A percentile compares a stretch with the other conserved stretches of the same genome.
Conservation (phyloP, 2,329 filamentous ascomycete species). For the Ophiostoma ips region DNA sequence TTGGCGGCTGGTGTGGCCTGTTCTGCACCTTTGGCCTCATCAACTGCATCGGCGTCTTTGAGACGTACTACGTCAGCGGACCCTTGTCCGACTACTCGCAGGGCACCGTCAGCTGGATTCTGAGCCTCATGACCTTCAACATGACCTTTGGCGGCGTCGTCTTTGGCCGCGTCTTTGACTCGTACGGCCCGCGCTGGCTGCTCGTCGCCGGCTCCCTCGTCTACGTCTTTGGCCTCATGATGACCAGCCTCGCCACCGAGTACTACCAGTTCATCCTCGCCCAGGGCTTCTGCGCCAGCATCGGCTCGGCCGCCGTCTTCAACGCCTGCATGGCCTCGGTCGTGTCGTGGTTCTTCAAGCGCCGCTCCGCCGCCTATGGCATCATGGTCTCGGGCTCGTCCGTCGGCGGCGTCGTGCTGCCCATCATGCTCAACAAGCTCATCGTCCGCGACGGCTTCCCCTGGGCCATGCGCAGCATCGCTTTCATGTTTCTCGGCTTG, state of each 20-base stretch:
- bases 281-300: constrained; percentile 21
- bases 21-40: constrained; percentile 27
- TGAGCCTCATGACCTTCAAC: constrained; percentile 34
- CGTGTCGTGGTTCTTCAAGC: constrained; percentile 33
- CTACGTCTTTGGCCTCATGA: constrained; percentile 46
- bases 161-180: constrained; percentile 36
- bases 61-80: constrained; percentile 37
- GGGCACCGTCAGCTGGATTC: constrained; percentile 43
- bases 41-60: constrained; percentile 38
- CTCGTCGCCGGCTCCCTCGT: constrained; percentile 40
- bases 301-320: constrained; percentile 24
- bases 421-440: constrained; percentile 41
- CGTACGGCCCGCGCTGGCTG: constrained; percentile 42
- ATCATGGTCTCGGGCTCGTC: constrained; percentile 34
- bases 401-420: constrained; percentile 37
- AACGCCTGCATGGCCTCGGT: constrained; percentile 22
- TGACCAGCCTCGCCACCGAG: constrained; percentile 34
- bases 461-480: constrained; percentile 25
- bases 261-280: constrained; percentile 29
- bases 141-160: constrained; percentile 33
- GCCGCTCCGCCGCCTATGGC: constrained; percentile 33
- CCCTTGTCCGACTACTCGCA: constrained; percentile 32
- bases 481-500: constrained; percentile 24
- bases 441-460: constrained; percentile 31
- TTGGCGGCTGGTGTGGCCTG: constrained; percentile 21